These are phyloP conservation scores for Colletotrichum abscissum DNA, from an alignment of 2,329 filamentous ascomycete genomes.

Conservation along the genomic window DNA sequence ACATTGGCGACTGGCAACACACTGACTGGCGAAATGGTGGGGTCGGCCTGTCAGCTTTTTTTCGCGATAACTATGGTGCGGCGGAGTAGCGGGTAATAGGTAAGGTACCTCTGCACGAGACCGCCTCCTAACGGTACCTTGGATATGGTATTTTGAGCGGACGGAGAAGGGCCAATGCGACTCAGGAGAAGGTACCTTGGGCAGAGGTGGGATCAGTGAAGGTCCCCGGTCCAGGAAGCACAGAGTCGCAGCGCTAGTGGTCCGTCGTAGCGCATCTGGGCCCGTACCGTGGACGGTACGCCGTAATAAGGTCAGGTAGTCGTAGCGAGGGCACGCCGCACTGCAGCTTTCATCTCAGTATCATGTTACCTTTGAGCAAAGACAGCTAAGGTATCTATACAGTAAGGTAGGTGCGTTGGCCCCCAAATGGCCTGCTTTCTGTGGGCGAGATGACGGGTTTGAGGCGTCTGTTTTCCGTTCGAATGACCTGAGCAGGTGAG, in stretches of 20 bases:
- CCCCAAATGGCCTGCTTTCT: not conserved
- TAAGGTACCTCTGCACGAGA: conserved; percentile 9
- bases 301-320: not conserved
- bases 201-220: not conserved
- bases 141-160: not conserved
- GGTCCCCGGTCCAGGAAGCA: not conserved
- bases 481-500: not conserved
- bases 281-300: not conserved
- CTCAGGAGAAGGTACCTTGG: not conserved
- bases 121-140: not conserved
- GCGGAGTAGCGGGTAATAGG: conserved; percentile 27
- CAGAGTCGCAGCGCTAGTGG: conserved; percentile 14
- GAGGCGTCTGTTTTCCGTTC: conserved; percentile 6
- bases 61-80: conserved; percentile 37
- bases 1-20: conserved; percentile 22
- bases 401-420: not conserved
- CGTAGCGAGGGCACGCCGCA: conserved; percentile 1
- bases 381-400: not conserved
- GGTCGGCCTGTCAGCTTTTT: conserved; percentile 37
- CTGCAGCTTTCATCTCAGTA: not conserved
- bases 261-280: not conserved
- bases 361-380: not conserved
- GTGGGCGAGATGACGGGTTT: not conserved
- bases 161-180: not conserved
- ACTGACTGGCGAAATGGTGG: conserved; percentile 30